Base-by-base conservation (phyloP, 129 eudicot genomes). In the Arctium lappa region DNA sequence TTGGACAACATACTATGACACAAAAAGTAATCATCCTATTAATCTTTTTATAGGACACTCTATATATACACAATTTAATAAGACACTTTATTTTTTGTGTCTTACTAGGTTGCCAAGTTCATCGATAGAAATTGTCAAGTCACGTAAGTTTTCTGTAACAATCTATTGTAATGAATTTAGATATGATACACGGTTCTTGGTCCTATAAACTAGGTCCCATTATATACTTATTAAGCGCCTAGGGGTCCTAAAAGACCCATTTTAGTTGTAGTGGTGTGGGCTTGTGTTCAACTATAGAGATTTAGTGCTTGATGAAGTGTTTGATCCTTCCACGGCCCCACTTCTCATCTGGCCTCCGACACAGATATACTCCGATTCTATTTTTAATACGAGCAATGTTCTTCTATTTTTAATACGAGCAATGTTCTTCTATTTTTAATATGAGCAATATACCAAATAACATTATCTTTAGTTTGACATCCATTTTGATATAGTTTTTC, bases 311-410 rank as follows among this genome's bases (percentile, higher is more conserved):
- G 31, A 65, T 79, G 44, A 63, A 66, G 30, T 74, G 33, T 39
- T 70, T 42, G 12, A 78, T 73, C 44, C 9, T 72, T 70, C 4
- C 88, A 90, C 87, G 88, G 82, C 27, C 27, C 27, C 27, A 22
- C 27, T 22, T 22, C 27, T 22, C 27, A 22, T 22, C 27, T 22
- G 27, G 27, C 27, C 27, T 22, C 27, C 27, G 27, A 22, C 27
- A 22, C 27, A 22, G 27, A 22, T 22, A 22, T 22, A 22, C 27
- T 22, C 27, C 27, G 27, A 22, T 22, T 22, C 27, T 22, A 22
- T 22, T 22, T 22, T 22, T 22, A 22, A 22, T 22, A 22, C 27
- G 27, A 22, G 27, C 27, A 22, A 22, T 22, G 27, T 22, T 22
- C 27, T 22, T 22, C 27, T 22, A 22, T 22, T 22, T 22, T 22